phyloP scores from a whole-genome alignment of 495 filamentous ascomycete genomes.

The Pseudoneurospora amorphoporcata region DNA sequence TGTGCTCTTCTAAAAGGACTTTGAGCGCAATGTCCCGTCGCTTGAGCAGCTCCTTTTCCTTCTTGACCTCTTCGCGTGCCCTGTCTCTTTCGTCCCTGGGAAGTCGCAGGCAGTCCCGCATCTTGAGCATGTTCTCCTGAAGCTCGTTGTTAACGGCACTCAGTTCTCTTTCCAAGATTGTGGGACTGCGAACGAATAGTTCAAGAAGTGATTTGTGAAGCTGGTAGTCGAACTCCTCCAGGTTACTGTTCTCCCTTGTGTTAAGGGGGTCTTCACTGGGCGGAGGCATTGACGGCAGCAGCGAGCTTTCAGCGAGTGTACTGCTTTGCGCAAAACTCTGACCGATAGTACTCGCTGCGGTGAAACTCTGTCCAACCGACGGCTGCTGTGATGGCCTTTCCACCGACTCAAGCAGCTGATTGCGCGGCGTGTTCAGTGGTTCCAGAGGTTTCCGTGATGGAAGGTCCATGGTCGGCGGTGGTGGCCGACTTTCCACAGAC shows the following conservation, averaged over 20 bases:
- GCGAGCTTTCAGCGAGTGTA: not conserved
- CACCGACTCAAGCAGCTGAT: not conserved
- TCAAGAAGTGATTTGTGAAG: constrained; percentile 20
- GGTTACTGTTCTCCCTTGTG: not conserved
- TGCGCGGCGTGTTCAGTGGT: not conserved
- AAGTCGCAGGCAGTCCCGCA: not conserved
- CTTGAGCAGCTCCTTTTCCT: constrained; percentile 14
- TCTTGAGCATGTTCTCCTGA: constrained; percentile 19
- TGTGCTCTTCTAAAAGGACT: constrained; percentile 17
- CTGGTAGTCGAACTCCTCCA: not conserved
- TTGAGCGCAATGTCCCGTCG: constrained; percentile 10
- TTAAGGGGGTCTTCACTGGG: not conserved
- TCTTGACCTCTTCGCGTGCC: constrained; percentile 22
- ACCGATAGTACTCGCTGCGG: not conserved
- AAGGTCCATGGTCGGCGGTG: not conserved
- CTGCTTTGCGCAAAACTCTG: not conserved
- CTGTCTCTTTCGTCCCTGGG: constrained; percentile 22
- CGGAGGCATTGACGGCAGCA: not conserved
- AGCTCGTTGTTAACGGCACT: constrained; percentile 16
- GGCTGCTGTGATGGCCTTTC: not conserved
- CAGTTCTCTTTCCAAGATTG: constrained; percentile 23
- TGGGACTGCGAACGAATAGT: constrained; percentile 21
- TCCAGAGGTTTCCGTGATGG: not conserved
- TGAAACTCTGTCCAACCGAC: not conserved
- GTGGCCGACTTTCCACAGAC: not conserved